Percentiles rank a stretch among this genome's conserved stretches.
These are phyloP conservation scores for Striga hermonthica DNA, from an alignment of 305 asterid species.

Conservation along the genomic window DNA sequence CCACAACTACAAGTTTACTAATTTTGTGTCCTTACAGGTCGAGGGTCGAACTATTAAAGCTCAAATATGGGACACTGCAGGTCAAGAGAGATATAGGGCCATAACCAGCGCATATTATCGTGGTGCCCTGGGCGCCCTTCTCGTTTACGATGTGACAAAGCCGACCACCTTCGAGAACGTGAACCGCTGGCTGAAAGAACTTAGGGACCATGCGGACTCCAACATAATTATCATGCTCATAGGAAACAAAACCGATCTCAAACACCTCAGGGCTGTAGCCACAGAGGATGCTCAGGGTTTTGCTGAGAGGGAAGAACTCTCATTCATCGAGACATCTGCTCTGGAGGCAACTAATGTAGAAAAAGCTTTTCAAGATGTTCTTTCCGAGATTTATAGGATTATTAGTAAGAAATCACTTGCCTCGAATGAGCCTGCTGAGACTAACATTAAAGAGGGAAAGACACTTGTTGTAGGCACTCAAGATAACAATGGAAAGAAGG, in stretches of 20 bases:
- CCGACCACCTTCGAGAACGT: slow-evolving; percentile 51
- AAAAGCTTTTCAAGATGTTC: slow-evolving; percentile 46
- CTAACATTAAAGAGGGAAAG: slow-evolving; percentile 45
- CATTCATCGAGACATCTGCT: slow-evolving; percentile 52
- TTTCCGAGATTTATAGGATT: slow-evolving; percentile 48
- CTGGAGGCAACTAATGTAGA: slow-evolving; percentile 53
- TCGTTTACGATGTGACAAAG: slow-evolving; percentile 53
- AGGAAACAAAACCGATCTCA: slow-evolving; percentile 58
- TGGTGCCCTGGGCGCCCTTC: slow-evolving; percentile 56
- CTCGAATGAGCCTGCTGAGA: slow-evolving; percentile 40
- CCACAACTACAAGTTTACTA: too few relatives aligned
- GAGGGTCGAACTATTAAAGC: slow-evolving; percentile 58
- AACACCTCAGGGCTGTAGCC: slow-evolving; percentile 52
- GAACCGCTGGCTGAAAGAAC: slow-evolving; percentile 57
- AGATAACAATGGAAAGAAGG: slow-evolving; percentile 39
- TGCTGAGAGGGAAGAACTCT: slow-evolving; percentile 52
- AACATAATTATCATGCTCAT: slow-evolving; percentile 51
- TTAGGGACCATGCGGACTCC: slow-evolving; percentile 54
- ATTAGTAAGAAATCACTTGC: slow-evolving; percentile 51
- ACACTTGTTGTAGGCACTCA: slow-evolving; percentile 53
- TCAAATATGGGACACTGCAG: slow-evolving; percentile 64
- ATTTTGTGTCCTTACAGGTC: slow-evolving; percentile 31
- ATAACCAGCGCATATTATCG: slow-evolving; percentile 59
- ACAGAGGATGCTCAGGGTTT: slow-evolving; percentile 51
- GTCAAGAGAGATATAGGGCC: slow-evolving; percentile 61